phyloP scores from a whole-genome alignment of 148 eudicot species.

The Pharnaceum exiguum region DNA sequence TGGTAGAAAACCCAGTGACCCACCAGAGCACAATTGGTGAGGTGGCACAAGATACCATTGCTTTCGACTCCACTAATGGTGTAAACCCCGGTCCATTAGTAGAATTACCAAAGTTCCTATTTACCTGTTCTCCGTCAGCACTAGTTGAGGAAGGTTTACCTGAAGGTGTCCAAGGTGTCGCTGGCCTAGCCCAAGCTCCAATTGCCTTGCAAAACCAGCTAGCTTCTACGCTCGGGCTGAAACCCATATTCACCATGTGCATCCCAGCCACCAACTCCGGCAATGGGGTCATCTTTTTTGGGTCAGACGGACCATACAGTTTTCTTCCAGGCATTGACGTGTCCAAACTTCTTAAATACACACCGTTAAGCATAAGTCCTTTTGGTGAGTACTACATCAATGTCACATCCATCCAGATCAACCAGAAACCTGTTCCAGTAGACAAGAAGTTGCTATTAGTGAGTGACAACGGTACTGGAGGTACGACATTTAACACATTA shows the following conservation, averaged over 20 bases:
- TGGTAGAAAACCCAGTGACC: constrained; percentile 36
- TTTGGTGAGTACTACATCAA: constrained; percentile 42
- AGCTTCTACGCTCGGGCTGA: constrained; percentile 31
- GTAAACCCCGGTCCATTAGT: constrained; percentile 25
- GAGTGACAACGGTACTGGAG: constrained; percentile 18
- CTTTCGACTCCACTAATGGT: constrained; percentile 32
- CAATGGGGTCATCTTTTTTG: constrained; percentile 48
- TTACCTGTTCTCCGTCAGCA: constrained; percentile 47
- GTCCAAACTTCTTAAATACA: constrained; percentile 23
- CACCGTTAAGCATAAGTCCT: constrained; percentile 45
- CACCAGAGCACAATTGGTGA: constrained; percentile 36
- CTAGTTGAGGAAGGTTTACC: constrained; percentile 37
- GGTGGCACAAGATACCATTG: constrained; percentile 42
- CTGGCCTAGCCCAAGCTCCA: constrained; percentile 44
- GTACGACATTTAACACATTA: constrained; percentile 25
- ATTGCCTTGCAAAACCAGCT: constrained; percentile 46
- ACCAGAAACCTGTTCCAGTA: constrained; percentile 31
- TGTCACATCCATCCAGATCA: constrained; percentile 41
- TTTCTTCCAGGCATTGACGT: constrained; percentile 27
- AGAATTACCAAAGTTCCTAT: constrained; percentile 28
- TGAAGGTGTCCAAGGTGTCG: constrained; percentile 49
- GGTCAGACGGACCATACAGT: constrained; percentile 39
- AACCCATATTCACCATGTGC: constrained; percentile 41
- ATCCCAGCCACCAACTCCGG: constrained; percentile 22
- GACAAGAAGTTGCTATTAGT: constrained; percentile 26